Evolutionary conservation across 2,329 filamentous ascomycete species (phyloP).

Genomic region (Rosellinia necatrix): DNA sequence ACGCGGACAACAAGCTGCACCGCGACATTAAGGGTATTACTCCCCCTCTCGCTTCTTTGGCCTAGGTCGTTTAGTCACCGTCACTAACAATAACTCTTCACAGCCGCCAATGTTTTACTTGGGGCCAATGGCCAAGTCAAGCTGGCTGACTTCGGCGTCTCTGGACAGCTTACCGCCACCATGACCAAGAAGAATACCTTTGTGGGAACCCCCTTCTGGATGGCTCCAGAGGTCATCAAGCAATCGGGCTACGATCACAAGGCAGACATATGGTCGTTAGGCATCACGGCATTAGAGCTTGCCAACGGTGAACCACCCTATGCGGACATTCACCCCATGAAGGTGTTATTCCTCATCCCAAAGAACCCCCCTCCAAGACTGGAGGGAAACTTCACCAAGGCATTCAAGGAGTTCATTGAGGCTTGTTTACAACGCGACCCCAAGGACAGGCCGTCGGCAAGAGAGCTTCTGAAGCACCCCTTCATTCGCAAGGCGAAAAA

Average conservation of each 20-base stretch:
- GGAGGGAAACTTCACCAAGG: slow-evolving; percentile 78
- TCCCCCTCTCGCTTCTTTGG: neutral
- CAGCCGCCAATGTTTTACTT: slow-evolving; percentile 90
- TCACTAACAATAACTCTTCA: slow-evolving; percentile 27
- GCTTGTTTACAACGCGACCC: slow-evolving; percentile 88
- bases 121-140: slow-evolving; percentile 94
- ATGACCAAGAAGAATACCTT: slow-evolving; percentile 99
- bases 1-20: slow-evolving; percentile 94
- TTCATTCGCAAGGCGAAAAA: slow-evolving; percentile 93
- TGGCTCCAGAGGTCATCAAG: slow-evolving; percentile 98
- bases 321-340: slow-evolving; percentile 97
- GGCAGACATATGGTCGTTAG: slow-evolving; percentile 96
- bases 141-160: slow-evolving; percentile 95
- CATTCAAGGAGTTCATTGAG: slow-evolving; percentile 84
- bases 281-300: slow-evolving; percentile 90
- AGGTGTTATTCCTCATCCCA: slow-evolving; percentile 93
- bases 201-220: slow-evolving; percentile 98
- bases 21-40: slow-evolving; percentile 86
- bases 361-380: slow-evolving; percentile 88
- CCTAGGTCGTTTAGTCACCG: neutral
- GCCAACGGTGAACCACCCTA: slow-evolving; percentile 93
- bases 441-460: slow-evolving; percentile 83
- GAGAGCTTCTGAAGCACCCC: slow-evolving; percentile 83
- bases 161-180: slow-evolving; percentile 91
- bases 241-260: slow-evolving; percentile 98